A percentile compares a stretch with the other conserved stretches of the same genome.
Conservation (phyloP, 2,329 filamentous ascomycete genomes). For the Colletotrichum trifolii region DNA sequence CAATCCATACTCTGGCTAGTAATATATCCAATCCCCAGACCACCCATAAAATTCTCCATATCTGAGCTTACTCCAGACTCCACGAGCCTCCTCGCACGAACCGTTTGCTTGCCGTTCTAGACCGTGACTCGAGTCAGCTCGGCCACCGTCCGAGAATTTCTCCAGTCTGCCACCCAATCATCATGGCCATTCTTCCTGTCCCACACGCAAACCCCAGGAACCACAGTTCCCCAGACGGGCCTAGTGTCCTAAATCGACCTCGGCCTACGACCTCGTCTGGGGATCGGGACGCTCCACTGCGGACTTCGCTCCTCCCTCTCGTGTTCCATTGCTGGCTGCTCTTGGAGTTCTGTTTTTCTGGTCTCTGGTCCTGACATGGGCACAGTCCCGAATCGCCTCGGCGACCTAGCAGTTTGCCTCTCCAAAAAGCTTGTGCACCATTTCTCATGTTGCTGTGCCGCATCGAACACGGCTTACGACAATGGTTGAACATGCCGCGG, state of each 20-base stretch:
- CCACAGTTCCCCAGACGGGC: slow-evolving; percentile 32
- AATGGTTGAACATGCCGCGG: no score
- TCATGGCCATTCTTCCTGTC: neutral
- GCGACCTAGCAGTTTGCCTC: neutral
- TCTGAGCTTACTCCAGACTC: neutral
- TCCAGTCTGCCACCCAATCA: slow-evolving; percentile 23
- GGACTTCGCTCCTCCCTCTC: slow-evolving; percentile 7
- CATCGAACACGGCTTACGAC: neutral
- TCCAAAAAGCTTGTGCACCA: neutral
- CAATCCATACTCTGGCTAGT: no score
- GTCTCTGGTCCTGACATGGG: neutral
- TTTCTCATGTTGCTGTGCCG: neutral
- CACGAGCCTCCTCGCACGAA: slow-evolving; percentile 6
- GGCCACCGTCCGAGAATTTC: slow-evolving; percentile 33
- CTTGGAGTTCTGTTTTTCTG: neutral
- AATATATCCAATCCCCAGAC: neutral
- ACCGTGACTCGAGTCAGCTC: slow-evolving; percentile 30
- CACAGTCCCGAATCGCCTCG: slow-evolving; percentile 7
- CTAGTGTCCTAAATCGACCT: slow-evolving; percentile 27
- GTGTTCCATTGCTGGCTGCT: neutral
- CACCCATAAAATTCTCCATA: neutral
- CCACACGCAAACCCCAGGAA: slow-evolving; percentile 12
- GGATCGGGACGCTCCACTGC: slow-evolving; percentile 25
- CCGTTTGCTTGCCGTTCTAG: slow-evolving; percentile 19
- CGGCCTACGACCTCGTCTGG: slow-evolving; percentile 34